Conservation (phyloP, 495 filamentous ascomycete genomes). For the Diplogelasinospora grovesii region DNA sequence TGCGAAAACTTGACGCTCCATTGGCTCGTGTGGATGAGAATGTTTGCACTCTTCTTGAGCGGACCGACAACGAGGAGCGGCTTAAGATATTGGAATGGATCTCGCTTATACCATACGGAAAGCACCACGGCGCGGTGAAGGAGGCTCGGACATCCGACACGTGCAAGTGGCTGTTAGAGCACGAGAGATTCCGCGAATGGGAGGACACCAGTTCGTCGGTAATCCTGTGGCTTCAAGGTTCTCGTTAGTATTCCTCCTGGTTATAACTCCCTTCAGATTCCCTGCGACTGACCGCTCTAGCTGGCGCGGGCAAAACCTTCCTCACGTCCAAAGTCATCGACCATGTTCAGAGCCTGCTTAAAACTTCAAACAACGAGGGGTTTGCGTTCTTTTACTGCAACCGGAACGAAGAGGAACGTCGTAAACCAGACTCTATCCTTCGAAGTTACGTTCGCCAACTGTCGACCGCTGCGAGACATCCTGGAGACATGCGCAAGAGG, state of each 20-base stretch:
- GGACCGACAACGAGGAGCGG: constrained; percentile 4
- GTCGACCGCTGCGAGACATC: constrained; percentile 14
- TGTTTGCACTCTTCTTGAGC: constrained; percentile 3
- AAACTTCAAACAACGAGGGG: constrained; percentile 16
- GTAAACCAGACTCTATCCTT: constrained; percentile 27
- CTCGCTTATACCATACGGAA: constrained; percentile 12
- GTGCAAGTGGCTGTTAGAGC: constrained; percentile 15
- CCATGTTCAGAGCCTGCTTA: constrained; percentile 10
- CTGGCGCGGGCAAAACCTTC: constrained; percentile 33
- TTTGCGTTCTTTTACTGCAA: constrained; percentile 41
- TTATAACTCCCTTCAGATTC: background rate
- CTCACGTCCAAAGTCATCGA: constrained; percentile 33
- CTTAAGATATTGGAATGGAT: constrained; percentile 19
- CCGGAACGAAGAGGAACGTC: constrained; percentile 22
- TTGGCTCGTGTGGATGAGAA: constrained; percentile 7
- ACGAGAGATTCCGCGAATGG: constrained; percentile 11
- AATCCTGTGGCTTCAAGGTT: constrained; percentile 15
- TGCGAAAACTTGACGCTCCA: constrained; percentile 6
- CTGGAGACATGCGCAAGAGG: constrained; percentile 11
- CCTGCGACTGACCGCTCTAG: background rate
- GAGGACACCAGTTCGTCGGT: constrained; percentile 2
- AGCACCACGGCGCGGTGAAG: constrained; percentile 10
- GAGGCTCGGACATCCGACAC: constrained; percentile 10
- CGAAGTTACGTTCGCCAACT: constrained; percentile 34
- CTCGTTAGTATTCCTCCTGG: constrained; percentile 10